Evolutionary conservation across 371 early-diverging fungal genomes (phyloP).

Genomic region (Mucor piriformis): DNA sequence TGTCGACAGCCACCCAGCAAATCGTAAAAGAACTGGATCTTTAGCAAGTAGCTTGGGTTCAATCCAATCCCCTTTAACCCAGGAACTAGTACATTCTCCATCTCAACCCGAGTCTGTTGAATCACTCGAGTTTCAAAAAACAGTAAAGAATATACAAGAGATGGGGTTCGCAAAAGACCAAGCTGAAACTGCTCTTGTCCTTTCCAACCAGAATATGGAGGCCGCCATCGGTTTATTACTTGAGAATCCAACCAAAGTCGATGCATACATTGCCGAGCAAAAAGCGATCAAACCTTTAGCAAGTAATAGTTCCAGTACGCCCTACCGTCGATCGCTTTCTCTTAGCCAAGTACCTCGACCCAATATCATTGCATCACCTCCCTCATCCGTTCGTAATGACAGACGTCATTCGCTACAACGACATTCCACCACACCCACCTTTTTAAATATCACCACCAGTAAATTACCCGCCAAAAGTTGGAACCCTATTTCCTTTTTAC

Average conservation of each 20-base stretch:
- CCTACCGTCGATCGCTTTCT: constrained; percentile 36
- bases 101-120: background rate
- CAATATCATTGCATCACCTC: constrained; percentile 1
- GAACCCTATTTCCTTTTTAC: constrained; percentile 68
- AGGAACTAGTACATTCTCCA: background rate
- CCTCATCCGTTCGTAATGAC: constrained; percentile 7
- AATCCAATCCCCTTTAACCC: background rate
- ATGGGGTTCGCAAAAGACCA: constrained; percentile 76
- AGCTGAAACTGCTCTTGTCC: constrained; percentile 61
- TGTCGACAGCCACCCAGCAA: background rate
- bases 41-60: constrained; percentile 7
- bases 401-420: constrained; percentile 36
- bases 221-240: constrained; percentile 63
- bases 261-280: constrained; percentile 44
- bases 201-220: constrained; percentile 62
- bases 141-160: constrained; percentile 57
- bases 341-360: constrained; percentile 30
- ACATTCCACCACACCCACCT: constrained; percentile 16
- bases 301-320: constrained; percentile 14
- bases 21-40: constrained; percentile 2
- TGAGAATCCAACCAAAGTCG: constrained; percentile 61
- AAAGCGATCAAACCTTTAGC: constrained; percentile 8
- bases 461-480: constrained; percentile 43
- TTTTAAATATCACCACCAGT: constrained; percentile 3
- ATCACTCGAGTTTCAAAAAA: background rate